Percentiles rank a stretch among this genome's conserved stretches.
phyloP scores from a whole-genome alignment of 163 green algal genomes.

The Scenedesmus sp. region DNA sequence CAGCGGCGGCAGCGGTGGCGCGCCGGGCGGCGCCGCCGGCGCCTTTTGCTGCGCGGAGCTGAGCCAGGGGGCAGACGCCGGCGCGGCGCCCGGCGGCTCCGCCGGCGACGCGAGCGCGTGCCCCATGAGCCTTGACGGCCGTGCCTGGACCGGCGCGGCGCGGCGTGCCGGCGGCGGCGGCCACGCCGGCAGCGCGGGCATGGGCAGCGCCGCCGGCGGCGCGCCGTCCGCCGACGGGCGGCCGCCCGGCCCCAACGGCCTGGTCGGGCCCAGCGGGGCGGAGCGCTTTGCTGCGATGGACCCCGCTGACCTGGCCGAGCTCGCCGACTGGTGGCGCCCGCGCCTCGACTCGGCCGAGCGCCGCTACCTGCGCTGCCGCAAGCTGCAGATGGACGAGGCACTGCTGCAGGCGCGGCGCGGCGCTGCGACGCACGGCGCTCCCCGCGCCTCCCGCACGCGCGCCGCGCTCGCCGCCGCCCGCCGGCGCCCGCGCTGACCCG shows the following conservation, averaged over 20 bases:
- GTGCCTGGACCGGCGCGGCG: too few species aligned
- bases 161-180: not conserved
- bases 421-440: too few species aligned
- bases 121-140: constrained; percentile 27
- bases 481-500: too few species aligned
- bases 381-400: constrained; percentile 44
- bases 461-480: too few species aligned
- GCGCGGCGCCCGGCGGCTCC: not conserved
- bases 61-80: not conserved
- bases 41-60: not conserved
- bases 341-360: constrained; percentile 35
- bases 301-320: constrained; percentile 33
- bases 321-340: constrained; percentile 24
- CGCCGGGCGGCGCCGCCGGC: not conserved
- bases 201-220: not conserved
- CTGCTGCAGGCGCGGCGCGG: constrained; percentile 34
- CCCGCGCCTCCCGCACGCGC: too few species aligned
- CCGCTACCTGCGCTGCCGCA: constrained; percentile 31
- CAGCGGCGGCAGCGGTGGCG: not conserved
- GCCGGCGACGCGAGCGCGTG: not conserved
- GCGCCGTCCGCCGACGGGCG: too few species aligned
- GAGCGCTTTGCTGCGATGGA: constrained; percentile 5
- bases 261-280: not conserved
- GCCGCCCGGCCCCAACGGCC: too few species aligned
- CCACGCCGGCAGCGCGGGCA: constrained; percentile 4